phyloP scores from a whole-genome alignment of 2,329 filamentous ascomycete genomes.

The Hymenoscyphus infarciens region DNA sequence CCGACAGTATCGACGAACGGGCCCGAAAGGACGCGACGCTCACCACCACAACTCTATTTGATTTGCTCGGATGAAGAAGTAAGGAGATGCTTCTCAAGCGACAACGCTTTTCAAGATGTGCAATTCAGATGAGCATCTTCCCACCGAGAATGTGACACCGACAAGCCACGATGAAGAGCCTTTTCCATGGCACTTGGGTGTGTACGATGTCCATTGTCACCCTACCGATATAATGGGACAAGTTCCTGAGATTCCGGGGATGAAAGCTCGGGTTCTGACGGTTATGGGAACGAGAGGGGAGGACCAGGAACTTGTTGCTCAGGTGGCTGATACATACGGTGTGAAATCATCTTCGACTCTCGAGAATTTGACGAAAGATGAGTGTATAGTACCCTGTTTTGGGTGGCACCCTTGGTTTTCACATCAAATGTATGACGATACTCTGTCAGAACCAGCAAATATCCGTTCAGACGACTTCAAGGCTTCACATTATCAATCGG shows the following conservation, averaged over 20 bases:
- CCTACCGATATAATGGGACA: conserved; percentile 73
- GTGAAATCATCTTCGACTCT: conserved; percentile 36
- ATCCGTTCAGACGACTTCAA: conserved; percentile 32
- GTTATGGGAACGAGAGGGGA: conserved; percentile 75
- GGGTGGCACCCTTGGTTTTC: conserved; percentile 90
- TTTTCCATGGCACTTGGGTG: conserved; percentile 67
- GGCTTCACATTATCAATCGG: conserved; percentile 62
- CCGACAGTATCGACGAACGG: too few species aligned
- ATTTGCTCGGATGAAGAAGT: neutral
- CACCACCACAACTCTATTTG: neutral
- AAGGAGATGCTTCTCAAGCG: neutral
- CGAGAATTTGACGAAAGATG: conserved; percentile 29
- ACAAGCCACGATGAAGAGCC: neutral
- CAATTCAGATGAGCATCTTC: neutral
- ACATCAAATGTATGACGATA: conserved; percentile 68
- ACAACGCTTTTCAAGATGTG: neutral
- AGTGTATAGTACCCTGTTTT: conserved; percentile 65
- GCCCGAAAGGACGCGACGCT: neutral
- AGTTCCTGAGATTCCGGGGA: conserved; percentile 53
- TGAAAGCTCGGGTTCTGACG: conserved; percentile 64
- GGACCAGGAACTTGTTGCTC: conserved; percentile 69
- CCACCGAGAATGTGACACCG: neutral
- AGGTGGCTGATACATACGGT: conserved; percentile 54
- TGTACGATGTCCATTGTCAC: conserved; percentile 80
- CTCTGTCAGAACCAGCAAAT: conserved; percentile 24